These are phyloP conservation scores for Hymenoscyphus albidus DNA, from an alignment of 2,329 filamentous ascomycete species.

Conservation along the genomic window DNA sequence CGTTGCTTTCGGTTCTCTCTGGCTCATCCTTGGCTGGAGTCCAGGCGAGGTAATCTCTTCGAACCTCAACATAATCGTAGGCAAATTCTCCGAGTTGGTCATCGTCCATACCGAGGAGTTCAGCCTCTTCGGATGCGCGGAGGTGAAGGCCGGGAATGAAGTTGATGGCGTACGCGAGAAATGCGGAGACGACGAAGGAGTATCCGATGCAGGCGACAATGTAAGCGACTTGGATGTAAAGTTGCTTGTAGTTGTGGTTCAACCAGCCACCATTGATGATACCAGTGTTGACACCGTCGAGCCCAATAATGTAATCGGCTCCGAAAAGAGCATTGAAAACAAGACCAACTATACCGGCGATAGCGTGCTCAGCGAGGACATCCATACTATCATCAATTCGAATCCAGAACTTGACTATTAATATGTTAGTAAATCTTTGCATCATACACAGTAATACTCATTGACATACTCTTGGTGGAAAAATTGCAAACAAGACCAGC, in stretches of 20 bases:
- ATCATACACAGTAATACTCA: not conserved
- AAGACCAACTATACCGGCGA: slow-evolving; percentile 66
- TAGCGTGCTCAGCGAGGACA: slow-evolving; percentile 67
- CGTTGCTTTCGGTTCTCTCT: slow-evolving; percentile 47
- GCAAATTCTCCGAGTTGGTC: slow-evolving; percentile 88
- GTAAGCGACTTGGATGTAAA: slow-evolving; percentile 79
- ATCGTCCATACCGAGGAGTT: slow-evolving; percentile 84
- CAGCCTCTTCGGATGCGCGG: slow-evolving; percentile 75
- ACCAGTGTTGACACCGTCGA: slow-evolving; percentile 71
- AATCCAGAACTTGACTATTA: slow-evolving; percentile 44
- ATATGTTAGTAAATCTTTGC: not conserved
- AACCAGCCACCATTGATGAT: slow-evolving; percentile 64
- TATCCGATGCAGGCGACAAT: slow-evolving; percentile 64
- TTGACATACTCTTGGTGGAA: slow-evolving; percentile 52
- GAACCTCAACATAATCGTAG: slow-evolving; percentile 86
- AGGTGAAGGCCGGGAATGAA: slow-evolving; percentile 73
- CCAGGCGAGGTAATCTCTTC: slow-evolving; percentile 84
- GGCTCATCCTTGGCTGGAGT: slow-evolving; percentile 70
- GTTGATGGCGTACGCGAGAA: slow-evolving; percentile 73
- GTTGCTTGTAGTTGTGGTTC: slow-evolving; percentile 67
- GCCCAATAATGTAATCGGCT: slow-evolving; percentile 65
- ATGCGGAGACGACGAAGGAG: slow-evolving; percentile 68
- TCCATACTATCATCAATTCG: slow-evolving; percentile 68
- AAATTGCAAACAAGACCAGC: slow-evolving; percentile 67
- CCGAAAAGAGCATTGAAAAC: slow-evolving; percentile 72